These are phyloP conservation scores for Rugonectria rugulosa DNA, from an alignment of 2,329 filamentous ascomycete species.

Conservation along the genomic window DNA sequence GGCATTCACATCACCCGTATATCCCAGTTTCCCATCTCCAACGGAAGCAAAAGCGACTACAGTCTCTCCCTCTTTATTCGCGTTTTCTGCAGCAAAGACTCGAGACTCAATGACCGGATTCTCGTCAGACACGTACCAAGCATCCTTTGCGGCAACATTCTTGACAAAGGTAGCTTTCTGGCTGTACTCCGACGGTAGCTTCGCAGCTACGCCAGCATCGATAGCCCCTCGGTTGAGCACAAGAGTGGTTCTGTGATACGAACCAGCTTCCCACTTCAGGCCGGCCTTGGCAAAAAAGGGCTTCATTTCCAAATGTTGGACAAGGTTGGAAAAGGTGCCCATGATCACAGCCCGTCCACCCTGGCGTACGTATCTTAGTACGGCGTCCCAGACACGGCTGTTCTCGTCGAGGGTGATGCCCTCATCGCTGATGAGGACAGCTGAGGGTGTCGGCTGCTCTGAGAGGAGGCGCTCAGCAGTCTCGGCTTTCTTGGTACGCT, in stretches of 20 bases:
- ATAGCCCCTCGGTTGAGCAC: slow-evolving; percentile 30
- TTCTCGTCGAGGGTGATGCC: slow-evolving; percentile 14
- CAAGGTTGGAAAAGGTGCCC: slow-evolving; percentile 33
- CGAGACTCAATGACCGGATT: slow-evolving; percentile 9
- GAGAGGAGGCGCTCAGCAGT: no score
- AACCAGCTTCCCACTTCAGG: slow-evolving; percentile 32
- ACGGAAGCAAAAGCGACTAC: slow-evolving; percentile 37
- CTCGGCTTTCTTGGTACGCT: slow-evolving; percentile 17
- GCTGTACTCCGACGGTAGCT: slow-evolving; percentile 34
- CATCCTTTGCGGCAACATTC: slow-evolving; percentile 31
- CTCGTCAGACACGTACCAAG: slow-evolving; percentile 33
- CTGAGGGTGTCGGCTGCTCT: slow-evolving; percentile 10
- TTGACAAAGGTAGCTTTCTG: slow-evolving; percentile 37
- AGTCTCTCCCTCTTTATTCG: slow-evolving; percentile 21
- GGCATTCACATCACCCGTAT: slow-evolving; percentile 40
- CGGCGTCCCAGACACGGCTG: slow-evolving; percentile 21
- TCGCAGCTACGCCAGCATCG: slow-evolving; percentile 4
- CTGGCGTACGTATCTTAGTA: slow-evolving; percentile 24
- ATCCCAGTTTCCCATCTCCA: slow-evolving; percentile 41
- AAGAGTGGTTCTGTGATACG: slow-evolving; percentile 31
- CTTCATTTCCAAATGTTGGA: no score
- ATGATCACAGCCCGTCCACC: slow-evolving; percentile 26
- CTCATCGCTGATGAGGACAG: slow-evolving; percentile 27
- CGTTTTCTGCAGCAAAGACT: slow-evolving; percentile 2
- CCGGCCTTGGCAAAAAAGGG: slow-evolving; percentile 29